Evolutionary conservation across 371 early-diverging fungal genomes (phyloP).

Genomic region (Mortierella polycephala): DNA sequence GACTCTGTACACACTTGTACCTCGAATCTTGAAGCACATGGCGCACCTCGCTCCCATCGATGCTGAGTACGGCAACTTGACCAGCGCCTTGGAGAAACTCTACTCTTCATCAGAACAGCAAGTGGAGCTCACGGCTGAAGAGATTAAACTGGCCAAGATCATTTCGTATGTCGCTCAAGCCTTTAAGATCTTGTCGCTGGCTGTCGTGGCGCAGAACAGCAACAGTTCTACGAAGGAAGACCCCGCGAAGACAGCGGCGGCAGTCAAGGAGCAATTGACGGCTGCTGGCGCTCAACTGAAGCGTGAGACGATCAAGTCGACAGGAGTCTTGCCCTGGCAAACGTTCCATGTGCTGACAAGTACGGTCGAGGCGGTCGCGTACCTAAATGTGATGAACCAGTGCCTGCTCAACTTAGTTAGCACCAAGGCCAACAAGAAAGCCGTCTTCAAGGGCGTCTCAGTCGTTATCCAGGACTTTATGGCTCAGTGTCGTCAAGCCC

Average conservation of each 20-base stretch:
- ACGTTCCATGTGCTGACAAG: constrained; percentile 32
- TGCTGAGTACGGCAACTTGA: constrained; percentile 26
- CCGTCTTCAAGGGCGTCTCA: constrained; percentile 32
- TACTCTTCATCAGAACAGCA: neutral
- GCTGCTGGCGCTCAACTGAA: constrained; percentile 21
- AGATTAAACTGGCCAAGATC: constrained; percentile 40
- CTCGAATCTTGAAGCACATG: constrained; percentile 41
- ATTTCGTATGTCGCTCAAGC: constrained; percentile 23
- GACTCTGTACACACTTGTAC: constrained; percentile 41
- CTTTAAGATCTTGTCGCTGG: constrained; percentile 24
- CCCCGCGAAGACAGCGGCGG: constrained; percentile 32
- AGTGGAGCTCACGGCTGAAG: constrained; percentile 32
- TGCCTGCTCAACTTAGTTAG: constrained; percentile 36
- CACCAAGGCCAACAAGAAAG: constrained; percentile 48
- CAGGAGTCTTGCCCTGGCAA: constrained; percentile 46
- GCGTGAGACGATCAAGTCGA: constrained; percentile 46
- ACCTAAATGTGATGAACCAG: constrained; percentile 44
- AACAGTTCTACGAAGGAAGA: constrained; percentile 40
- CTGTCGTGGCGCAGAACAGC: constrained; percentile 45
- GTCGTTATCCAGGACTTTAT: constrained; percentile 41
- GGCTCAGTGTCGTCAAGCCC: constrained; percentile 43
- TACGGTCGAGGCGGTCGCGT: constrained; percentile 39
- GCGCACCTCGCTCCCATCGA: constrained; percentile 29
- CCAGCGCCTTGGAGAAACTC: constrained; percentile 5
- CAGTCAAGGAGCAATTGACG: constrained; percentile 29